Evolutionary conservation across 2,329 filamentous ascomycete species (phyloP), one percentile per base, ranked within the genome.

Genomic region (Parastagonospora nodorum): DNA sequence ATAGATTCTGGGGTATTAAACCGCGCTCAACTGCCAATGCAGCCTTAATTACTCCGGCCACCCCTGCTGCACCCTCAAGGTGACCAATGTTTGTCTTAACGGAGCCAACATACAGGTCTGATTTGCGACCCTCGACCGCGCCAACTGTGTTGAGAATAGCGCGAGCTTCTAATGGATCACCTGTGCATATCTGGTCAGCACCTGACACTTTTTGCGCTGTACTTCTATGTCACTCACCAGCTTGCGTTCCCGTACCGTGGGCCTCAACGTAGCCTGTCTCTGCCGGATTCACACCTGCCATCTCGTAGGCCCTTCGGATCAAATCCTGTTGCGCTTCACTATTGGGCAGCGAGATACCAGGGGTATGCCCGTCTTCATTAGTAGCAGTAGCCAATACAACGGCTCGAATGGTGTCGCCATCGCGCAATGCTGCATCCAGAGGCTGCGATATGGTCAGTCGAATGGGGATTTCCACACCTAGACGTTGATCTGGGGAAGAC

Each of bases 241-340:
- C 62, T 11, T 51, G 38, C 5, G 69, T 69, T 2, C 70, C 68
- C 1, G 69, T 71, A 14, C 60, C 58, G 45, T 64, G 60, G 3
- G 58, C 58, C 15, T 68, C 61, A 9, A 66, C 57, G 11, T 60
- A 66, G 14, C 53, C 36, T 71, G 66, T 62, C 8, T 49, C 38
- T 12, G 52, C 51, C 28, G 60, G 48, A 50, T 73, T 67, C 6
- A 75, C 62, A 2, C 68, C 71, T 5, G 73, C 72, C n/a, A 57
- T 61, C 24, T 48, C 44, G 53, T 79, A 79, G 2, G 70, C 71
- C 1, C 66, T 45, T 6, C 62, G 57, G 7, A 61, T 64, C 1
- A 65, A 44, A 2, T 65, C 55, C 0, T 55, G 60, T 50, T 80
- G 78, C 1, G 74, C 66, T 80, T 63, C 85, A 81, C 69, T 2